phyloP scores from a whole-genome alignment of 169 alveolate species.

The Plasmodium berghei region DNA sequence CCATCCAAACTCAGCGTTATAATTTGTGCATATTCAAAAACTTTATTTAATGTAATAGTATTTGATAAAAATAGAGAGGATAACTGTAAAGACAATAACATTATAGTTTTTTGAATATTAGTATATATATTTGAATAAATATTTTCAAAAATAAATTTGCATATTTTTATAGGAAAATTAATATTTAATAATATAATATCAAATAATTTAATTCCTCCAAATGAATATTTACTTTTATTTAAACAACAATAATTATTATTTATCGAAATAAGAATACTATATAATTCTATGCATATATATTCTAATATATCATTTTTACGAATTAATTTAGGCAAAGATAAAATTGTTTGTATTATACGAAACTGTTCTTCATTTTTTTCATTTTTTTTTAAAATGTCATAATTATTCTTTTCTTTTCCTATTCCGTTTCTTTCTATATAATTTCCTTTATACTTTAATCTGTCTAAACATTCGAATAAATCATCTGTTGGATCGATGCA shows the following conservation, averaged over 20 bases:
- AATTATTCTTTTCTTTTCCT: not conserved
- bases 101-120: conserved; percentile 23
- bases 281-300: conserved; percentile 36
- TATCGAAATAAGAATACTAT: conserved; percentile 31
- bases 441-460: conserved; percentile 32
- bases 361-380: conserved; percentile 53
- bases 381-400: conserved; percentile 31
- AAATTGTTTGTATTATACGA: conserved; percentile 40
- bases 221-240: conserved; percentile 11
- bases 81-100: conserved; percentile 32
- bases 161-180: conserved; percentile 31
- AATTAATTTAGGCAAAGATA: conserved; percentile 33
- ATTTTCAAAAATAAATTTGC: conserved; percentile 45
- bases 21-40: conserved; percentile 2
- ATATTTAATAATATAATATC: conserved; percentile 32
- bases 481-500: conserved; percentile 56
- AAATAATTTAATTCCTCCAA: conserved; percentile 12
- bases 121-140: conserved; percentile 24
- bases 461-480: conserved; percentile 51
- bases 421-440: conserved; percentile 36
- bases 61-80: conserved; percentile 28
- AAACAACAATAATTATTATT: conserved; percentile 6
- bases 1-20: too few relatives aligned
- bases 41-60: not conserved
- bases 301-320: conserved; percentile 32